Base-by-base conservation (phyloP, 257 asterid species). In the Coffea eugenioides region DNA sequence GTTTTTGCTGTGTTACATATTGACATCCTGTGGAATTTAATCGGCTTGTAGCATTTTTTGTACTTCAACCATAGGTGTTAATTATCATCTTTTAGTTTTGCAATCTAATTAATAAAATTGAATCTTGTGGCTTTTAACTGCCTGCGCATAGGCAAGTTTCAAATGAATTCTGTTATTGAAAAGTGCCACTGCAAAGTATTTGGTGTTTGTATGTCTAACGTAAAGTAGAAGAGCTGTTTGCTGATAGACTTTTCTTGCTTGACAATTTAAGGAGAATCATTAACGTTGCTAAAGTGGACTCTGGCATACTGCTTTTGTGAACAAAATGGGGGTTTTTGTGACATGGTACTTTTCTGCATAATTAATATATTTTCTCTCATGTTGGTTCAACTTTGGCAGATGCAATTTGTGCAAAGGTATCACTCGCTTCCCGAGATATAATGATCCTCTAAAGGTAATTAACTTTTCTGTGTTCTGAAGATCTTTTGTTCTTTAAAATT, bases 371-470 rank as follows among this genome's bases (percentile, higher is more conserved):
- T 27, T 78, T 79, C 84, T 71, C 13, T 49, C n/a, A 61, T 77
- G 52, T 51, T 73, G 2, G 7, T 73, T 80, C 82, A 41, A 73
- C 75, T 25, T 74, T 81, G 75, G 71, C 92, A 95, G 99, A 80
- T 95, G 99, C 94, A 89, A 85, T 71, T 86, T 88, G 13, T 95
- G 99, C 89, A 86, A 89, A 74, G 87, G 52, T 31, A 75, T 88
- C 71, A 92, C 97, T 79, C 99, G 98, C 78, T 95, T 93, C 88
- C 99, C 99, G 21, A 90, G 99, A 91, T 95, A 95, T 88, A 90
- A 86, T 84, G 99, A 95, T 84, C 96, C 99, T 62, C 25, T 89
- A 74, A 95, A 95, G 99, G 99, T 95, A 87, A 61, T 79, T 56
- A 61, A 76, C 69, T 82, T 77, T 56, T 18, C 65, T 31, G 57